Base-by-base conservation (phyloP, 176 grass and related monocot species). In the Triticum monococcum region DNA sequence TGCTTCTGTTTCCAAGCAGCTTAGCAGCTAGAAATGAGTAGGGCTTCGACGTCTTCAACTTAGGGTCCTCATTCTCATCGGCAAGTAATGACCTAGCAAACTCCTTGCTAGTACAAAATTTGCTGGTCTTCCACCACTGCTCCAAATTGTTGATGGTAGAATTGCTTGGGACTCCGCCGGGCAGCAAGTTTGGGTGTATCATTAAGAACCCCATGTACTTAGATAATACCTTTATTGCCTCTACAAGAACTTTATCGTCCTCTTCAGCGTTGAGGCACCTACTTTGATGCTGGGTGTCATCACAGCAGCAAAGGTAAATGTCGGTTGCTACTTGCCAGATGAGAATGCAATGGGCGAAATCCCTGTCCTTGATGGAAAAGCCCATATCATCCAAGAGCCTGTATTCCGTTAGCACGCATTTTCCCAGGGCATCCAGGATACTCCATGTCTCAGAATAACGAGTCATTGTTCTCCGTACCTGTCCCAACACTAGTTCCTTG, bases 111-210 rank as follows among this genome's bases (percentile, higher is more conserved):
- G 50, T 54, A 18, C 5, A 54, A 18, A 16, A 54, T 54, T 54
- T 2, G 0, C 5, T 54, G 50, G 0, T 5, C 45, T 48, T 48
- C 45, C 45, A 48, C 45, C 1, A 0, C 0, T 48, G 0, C 50
- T 54, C 50, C 50, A 54, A 54, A 17, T 18, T 18, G 18, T 16
- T 54, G 50, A 54, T 54, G 16, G 50, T 54, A 54, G 50, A 18
- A 54, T 54, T 5, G 16, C 16, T 54, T 54, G 50, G 56, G n/a
- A 60, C 56, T 22, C 56, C 7, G 20, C 56, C 56, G 20, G 56
- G 80, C 18, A 82, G 31, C 32, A 82, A 71, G 22, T 17, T 11
- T 4, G 80, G 66, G 48, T 32, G 80, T 9, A 25, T 13, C 5
- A 11, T 4, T 31, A 82, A n/a, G 2, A 25, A 82, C 8, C 36